Evolutionary conservation across 345 rosid genomes (phyloP), one percentile per base, ranked within the genome.

Genomic region (Angophora floribunda): DNA sequence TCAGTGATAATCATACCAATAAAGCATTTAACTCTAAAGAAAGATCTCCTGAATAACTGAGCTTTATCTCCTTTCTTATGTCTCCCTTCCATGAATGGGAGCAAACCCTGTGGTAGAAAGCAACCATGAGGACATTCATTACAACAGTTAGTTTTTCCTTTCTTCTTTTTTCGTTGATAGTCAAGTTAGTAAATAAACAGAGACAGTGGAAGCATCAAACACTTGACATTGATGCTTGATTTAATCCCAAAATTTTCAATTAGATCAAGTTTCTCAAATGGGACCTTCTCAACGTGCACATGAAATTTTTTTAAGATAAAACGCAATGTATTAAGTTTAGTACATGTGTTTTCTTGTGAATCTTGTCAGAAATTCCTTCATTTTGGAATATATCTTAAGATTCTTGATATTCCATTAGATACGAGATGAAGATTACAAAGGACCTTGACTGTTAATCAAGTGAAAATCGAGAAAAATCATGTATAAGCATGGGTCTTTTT

Each of bases 21-120:
- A 90, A 91, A 94, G 90, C 97, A 95, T 92, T 95, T 96, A 22
- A 94, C 98, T 90, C 98, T 92, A 87, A 84, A 86, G 94, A 93
- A 91, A 89, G 95, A 91, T 94, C 92, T 94, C 91, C 91, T 93
- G 92, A 96, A 88, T 79, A 94, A 67, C 45, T 91, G 91, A 24
- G 94, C 95, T 86, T 87, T 95, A 47, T 88, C 87, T 86, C 98
- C 96, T 90, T 87, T 95, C 87, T 86, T 91, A 86, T 87, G 94
- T 88, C 87, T 91, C 67, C 79, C 89, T 55, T 94, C 91, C 99
- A 95, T 96, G 82, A 94, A 96, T 63, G 98, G 97, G 90, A 96
- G 94, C 57, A 90, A 78, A 85, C 85, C 86, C 99, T 95, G 91
- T 53, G 22, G 86, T 32, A 89, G 86, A 75, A 75, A 75, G 84